These are phyloP conservation scores for Plasmodium gonderi DNA, from an alignment of 169 alveolate species.

Conservation along the genomic window DNA sequence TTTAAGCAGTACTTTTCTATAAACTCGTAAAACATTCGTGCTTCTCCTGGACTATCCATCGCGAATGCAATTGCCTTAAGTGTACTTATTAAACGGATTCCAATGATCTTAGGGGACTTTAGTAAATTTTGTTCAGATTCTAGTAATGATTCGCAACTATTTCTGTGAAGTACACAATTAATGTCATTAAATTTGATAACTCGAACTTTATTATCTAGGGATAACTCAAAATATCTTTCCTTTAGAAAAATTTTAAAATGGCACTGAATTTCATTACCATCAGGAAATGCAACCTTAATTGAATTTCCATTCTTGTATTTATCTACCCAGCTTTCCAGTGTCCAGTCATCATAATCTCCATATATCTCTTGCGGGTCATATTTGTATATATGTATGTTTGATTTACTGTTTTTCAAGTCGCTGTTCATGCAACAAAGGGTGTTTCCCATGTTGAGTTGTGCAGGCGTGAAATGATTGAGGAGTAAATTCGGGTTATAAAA, in stretches of 20 bases:
- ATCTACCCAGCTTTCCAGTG: conserved; percentile 64
- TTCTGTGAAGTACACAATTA: conserved; percentile 63
- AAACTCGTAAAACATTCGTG: conserved; percentile 60
- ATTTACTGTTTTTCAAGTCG: conserved; percentile 45
- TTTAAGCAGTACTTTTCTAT: conserved; percentile 57
- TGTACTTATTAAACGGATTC: conserved; percentile 69
- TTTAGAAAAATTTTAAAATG: conserved; percentile 51
- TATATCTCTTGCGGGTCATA: conserved; percentile 35
- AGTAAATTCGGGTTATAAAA: too few relatives aligned
- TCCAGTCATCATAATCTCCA: conserved; percentile 49
- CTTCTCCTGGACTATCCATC: conserved; percentile 71
- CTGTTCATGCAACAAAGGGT: conserved; percentile 31
- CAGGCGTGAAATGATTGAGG: background rate
- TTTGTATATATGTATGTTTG: conserved; percentile 42
- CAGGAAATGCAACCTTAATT: conserved; percentile 74
- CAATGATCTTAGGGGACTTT: conserved; percentile 67
- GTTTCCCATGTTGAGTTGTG: conserved; percentile 55
- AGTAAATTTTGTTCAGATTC: conserved; percentile 67
- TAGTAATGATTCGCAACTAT: conserved; percentile 61
- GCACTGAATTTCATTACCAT: conserved; percentile 75
- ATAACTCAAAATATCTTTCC: conserved; percentile 51
- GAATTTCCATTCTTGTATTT: conserved; percentile 55
- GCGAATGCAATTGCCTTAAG: conserved; percentile 73
- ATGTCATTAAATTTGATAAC: conserved; percentile 70
- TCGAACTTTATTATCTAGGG: conserved; percentile 71